phyloP scores from a whole-genome alignment of 495 filamentous ascomycete species.

The Alectoria sarmentosa region DNA sequence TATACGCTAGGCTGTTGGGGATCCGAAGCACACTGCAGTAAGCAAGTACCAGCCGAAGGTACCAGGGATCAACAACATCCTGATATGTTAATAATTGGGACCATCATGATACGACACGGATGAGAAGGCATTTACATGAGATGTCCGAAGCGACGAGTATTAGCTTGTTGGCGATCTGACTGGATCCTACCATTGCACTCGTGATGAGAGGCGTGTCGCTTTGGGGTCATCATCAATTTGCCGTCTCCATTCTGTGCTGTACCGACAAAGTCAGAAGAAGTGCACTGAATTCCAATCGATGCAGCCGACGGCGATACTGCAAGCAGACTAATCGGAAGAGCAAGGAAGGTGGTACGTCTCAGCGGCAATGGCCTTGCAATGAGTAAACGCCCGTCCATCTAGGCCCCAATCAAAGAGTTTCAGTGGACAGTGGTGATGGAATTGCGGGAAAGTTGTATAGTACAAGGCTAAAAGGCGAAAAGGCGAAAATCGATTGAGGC shows the following conservation, averaged over 20 bases:
- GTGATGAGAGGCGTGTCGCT: conserved; percentile 6
- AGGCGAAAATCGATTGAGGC: conserved; percentile 10
- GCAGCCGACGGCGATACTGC: conserved; percentile 16
- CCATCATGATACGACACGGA: conserved; percentile 2
- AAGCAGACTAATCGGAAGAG: conserved; percentile 20
- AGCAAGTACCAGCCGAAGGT: conserved; percentile 6
- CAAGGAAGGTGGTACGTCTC: conserved; percentile 10
- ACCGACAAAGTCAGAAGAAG: conserved; percentile 5
- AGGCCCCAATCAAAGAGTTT: conserved; percentile 12
- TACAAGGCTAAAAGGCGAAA: conserved; percentile 4
- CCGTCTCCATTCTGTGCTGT: conserved; percentile 16
- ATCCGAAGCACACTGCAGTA: conserved; percentile 6
- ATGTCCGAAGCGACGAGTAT: conserved; percentile 1
- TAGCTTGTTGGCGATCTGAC: conserved; percentile 1
- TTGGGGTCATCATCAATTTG: conserved; percentile 3
- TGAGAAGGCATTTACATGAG: conserved; percentile 7
- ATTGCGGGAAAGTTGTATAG: conserved; percentile 6
- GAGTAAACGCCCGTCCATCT: conserved; percentile 18
- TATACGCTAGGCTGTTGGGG: conserved; percentile 5
- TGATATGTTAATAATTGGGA: background rate
- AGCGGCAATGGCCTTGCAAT: conserved; percentile 14
- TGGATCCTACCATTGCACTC: conserved; percentile 13
- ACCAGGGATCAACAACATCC: background rate
- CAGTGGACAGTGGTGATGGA: conserved; percentile 11
- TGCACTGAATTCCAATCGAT: conserved; percentile 5